A percentile compares a stretch with the other conserved stretches of the same genome.
phyloP scores from a whole-genome alignment of 1,284 basidiomycete genomes.

The Grifola frondosa region DNA sequence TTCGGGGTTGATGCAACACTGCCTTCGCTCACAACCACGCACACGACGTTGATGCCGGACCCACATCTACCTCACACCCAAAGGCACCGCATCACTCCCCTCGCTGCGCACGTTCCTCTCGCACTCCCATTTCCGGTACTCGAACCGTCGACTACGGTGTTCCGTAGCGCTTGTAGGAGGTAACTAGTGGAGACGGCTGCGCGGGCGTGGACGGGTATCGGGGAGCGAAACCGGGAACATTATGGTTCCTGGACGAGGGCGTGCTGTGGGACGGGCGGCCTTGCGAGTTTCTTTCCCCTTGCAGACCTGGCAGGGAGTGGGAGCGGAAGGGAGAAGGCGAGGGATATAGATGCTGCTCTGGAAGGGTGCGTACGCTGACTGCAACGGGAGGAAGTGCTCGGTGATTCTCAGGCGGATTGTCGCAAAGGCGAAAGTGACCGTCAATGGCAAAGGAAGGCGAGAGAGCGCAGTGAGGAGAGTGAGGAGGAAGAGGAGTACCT shows the following conservation, averaged over 20 bases:
- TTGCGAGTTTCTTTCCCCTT: conserved; percentile 73
- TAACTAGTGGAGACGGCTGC: conserved; percentile 33
- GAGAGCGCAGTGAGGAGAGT: conserved; percentile 28
- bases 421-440: conserved; percentile 31
- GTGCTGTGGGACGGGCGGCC: conserved; percentile 74
- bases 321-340: conserved; percentile 20
- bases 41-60: conserved; percentile 29
- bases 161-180: conserved; percentile 52
- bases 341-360: too few species aligned
- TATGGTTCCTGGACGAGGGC: conserved; percentile 70
- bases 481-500: conserved; percentile 42
- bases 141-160: conserved; percentile 50
- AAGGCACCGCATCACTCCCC: conserved; percentile 51
- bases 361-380: conserved; percentile 60
- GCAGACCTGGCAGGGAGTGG: conserved; percentile 44
- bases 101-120: conserved; percentile 53
- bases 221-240: conserved; percentile 63
- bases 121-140: conserved; percentile 43
- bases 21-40: conserved; percentile 40
- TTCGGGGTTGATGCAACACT: conserved; percentile 63
- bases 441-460: conserved; percentile 14
- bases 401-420: conserved; percentile 53
- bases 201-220: conserved; percentile 69
- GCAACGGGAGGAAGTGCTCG: conserved; percentile 69
- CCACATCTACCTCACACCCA: conserved; percentile 35